Evolutionary conservation across 129 eudicot genomes (phyloP), one percentile per base, ranked within the genome.

Genomic region (Chrysanthemum makinoi): DNA sequence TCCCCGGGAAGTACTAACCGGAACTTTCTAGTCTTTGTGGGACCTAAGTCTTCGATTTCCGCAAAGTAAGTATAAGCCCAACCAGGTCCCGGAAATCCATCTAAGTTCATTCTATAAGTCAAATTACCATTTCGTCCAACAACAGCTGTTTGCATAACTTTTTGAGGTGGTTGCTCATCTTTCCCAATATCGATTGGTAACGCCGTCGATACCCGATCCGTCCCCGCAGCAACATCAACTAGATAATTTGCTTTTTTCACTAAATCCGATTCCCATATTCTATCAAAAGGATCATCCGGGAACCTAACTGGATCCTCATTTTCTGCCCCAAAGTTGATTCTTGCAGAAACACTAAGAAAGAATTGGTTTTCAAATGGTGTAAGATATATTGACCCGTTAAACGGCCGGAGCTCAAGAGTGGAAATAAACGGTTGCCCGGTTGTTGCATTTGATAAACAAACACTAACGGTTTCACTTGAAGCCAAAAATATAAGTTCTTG

Each of bases 81-180:
- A 10, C 99, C 99, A 56, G 50, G 77, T 10, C 86, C 97, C 3
- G 99, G 99, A 81, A 94, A 94, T n/a, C 97, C 99, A 53, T 94
- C 96, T 16, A 94, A 83, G 65, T 94, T 90, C 89, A 90, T 69
- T 43, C 99, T 96, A 69, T 94, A 94, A 20, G 99, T 80, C 59
- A 94, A 78, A 13, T 90, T 61, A 10, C 96, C 97, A 1, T 94
- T 84, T 81, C 87, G 84, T 52, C 99, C 99, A 16, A 94, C 87
- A 33, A 90, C 99, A 70, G 99, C 99, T 4, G 99, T 94, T 75
- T 94, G 97, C 99, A 94, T 94, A 56, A 90, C 99, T 75, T 90
- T 89, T 72, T 86, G 81, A 39, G 99, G 99, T 2, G 99, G 99
- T 57, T 77, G 78, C 22, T 94, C 99, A 8, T 71, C 81, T 55